Base-by-base conservation (phyloP, 2,329 filamentous ascomycete genomes). In the Colletotrichum siamense region DNA sequence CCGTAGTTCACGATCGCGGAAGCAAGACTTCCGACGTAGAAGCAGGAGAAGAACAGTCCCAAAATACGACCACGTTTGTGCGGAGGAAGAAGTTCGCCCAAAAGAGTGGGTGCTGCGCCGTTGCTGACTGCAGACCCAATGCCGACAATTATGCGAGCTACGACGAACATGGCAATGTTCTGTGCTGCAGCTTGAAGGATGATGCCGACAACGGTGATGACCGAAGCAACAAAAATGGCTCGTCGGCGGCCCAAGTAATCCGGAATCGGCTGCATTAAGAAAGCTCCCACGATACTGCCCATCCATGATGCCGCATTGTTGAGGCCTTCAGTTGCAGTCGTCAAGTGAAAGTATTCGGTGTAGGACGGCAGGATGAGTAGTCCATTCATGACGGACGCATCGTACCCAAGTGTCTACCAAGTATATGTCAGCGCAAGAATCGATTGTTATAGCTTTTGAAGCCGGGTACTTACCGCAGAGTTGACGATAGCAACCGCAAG, bases 301-400 rank as follows among this genome's bases (percentile, higher is more conserved):
- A 92, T 89, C 79, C 87, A 91, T n/a, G 89, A 86, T 2, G 88
- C 88, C 0, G 89, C 87, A 6, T 89, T 92, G 78, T 91, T 91
- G 18, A 92, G 84, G 5, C 88, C 89, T 0, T 85, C 88, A 0
- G 89, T 91, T 0, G 88, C 87, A 1, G 87, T 81, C n/a, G 83
- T 91, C 9, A 92, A 86, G 6, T 86, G 78, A 82, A 92, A 92
- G 80, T 92, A 92, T 49, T 90, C 85, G 0, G 85, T 87, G 79
- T 92, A 92, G 0, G 86, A 87, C 0, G 90, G 89, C 18, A 92
- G 80, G 74, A 92, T 91, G 74, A 91, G 90, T 28, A 92, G 84
- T 0, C 89, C 89, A 75, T 91, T 91, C 82, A 91, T 84, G 83
- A 91, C 89, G 4, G 88, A 90, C 3, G 86, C 86, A 73, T 90